phyloP scores from a whole-genome alignment of 2,329 filamentous ascomycete genomes.

The Massarina eburnea region DNA sequence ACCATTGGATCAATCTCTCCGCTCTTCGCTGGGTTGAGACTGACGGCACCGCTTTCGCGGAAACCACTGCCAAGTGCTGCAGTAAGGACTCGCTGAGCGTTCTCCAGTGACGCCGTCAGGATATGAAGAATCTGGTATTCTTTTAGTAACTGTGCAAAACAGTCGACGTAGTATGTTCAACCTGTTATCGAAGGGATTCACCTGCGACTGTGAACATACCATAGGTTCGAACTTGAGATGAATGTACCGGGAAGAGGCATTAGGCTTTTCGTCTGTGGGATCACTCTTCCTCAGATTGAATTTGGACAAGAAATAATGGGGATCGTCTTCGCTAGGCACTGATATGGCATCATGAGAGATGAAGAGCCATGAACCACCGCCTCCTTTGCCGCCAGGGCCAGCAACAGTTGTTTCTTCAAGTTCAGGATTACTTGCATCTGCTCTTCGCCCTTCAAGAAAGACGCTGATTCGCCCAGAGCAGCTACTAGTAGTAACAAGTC shows the following conservation, averaged over 20 bases:
- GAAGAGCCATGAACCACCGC: conserved; percentile 76
- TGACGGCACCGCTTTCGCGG: conserved; percentile 83
- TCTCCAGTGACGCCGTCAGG: conserved; percentile 70
- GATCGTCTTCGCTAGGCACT: conserved; percentile 12
- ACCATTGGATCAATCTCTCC: conserved; percentile 69
- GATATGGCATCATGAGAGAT: conserved; percentile 77
- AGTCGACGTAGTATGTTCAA: conserved; percentile 18
- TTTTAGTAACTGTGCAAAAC: background rate
- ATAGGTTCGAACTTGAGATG: conserved; percentile 95
- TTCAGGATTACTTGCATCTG: conserved; percentile 14
- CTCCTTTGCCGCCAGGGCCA: conserved; percentile 80
- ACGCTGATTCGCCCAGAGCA: conserved; percentile 87
- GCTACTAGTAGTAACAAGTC: conserved; percentile 88
- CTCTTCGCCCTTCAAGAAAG: conserved; percentile 77
- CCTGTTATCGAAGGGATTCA: conserved; percentile 1
- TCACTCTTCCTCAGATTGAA: conserved; percentile 44
- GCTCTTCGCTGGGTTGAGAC: conserved; percentile 49
- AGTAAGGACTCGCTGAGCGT: conserved; percentile 74
- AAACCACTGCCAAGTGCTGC: conserved; percentile 82
- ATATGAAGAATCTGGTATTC: conserved; percentile 78
- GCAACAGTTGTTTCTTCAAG: conserved; percentile 46
- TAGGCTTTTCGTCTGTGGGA: conserved; percentile 5
- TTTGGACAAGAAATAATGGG: conserved; percentile 18
- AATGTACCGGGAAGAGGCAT: conserved; percentile 52
- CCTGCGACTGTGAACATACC: too few species aligned